A percentile compares a stretch with the other conserved stretches of the same genome.
phyloP scores from a whole-genome alignment of 2,329 filamentous ascomycete genomes.

The Xylaria sp. region DNA sequence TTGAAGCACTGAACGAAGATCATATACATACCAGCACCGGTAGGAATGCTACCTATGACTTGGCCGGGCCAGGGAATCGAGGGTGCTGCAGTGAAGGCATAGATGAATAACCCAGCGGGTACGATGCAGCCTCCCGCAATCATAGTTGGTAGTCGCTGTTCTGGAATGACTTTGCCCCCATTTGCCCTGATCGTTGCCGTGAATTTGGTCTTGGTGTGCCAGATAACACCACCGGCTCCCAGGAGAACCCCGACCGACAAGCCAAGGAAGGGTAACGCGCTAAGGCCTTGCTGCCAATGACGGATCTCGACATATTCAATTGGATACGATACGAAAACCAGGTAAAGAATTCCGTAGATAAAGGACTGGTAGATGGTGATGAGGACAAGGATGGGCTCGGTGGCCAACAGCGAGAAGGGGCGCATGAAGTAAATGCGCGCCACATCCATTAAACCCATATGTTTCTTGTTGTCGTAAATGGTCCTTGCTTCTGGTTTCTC shows the following conservation, averaged over 20 bases:
- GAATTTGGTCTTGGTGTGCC: conserved; percentile 34
- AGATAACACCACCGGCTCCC: conserved; percentile 30
- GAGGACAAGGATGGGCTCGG: conserved; percentile 58
- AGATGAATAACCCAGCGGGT: conserved; percentile 29
- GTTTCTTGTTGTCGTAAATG: conserved; percentile 22
- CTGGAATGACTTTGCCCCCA: conserved; percentile 29
- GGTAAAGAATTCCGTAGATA: conserved; percentile 58
- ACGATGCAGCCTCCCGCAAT: conserved; percentile 29
- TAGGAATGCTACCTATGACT: conserved; percentile 31
- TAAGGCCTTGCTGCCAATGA: conserved; percentile 54
- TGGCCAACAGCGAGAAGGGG: conserved; percentile 52
- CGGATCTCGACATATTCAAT: conserved; percentile 58
- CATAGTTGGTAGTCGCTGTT: conserved; percentile 29
- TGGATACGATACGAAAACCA: conserved; percentile 58
- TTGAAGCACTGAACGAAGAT: conserved; percentile 36
- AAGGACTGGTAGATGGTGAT: conserved; percentile 58
- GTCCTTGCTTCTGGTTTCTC: conserved; percentile 29
- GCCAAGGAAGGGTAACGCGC: conserved; percentile 57
- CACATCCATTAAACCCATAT: conserved; percentile 21
- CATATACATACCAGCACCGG: conserved; percentile 34
- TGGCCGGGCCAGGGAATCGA: conserved; percentile 25
- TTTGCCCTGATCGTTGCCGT: conserved; percentile 21
- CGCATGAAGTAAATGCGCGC: conserved; percentile 30
- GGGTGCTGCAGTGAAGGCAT: conserved; percentile 22
- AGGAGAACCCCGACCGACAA: conserved; percentile 56